These are phyloP conservation scores for Giardia muris DNA, from an alignment of 208 protist species.

Conservation along the genomic window DNA sequence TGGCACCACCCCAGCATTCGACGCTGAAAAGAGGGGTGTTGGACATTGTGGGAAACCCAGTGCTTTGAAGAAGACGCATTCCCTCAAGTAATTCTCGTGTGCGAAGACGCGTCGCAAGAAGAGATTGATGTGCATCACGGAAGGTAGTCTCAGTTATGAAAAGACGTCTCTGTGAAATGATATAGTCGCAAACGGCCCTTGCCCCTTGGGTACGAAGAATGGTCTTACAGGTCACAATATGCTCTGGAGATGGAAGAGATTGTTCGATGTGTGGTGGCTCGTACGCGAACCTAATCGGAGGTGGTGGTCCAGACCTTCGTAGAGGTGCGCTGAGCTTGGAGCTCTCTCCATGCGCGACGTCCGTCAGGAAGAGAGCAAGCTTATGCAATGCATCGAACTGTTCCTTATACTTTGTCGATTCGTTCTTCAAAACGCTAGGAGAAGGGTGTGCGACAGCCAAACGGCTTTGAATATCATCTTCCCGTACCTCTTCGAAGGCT, in stretches of 20 bases:
- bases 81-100: slow-evolving; percentile 59
- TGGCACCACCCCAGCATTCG: slow-evolving; percentile 66
- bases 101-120: slow-evolving; percentile 63
- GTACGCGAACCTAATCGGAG: background rate
- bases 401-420: background rate
- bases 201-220: slow-evolving; percentile 14
- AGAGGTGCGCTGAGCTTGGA: background rate
- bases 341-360: background rate
- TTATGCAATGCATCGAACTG: background rate
- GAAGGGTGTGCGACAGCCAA: background rate
- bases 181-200: slow-evolving; percentile 31
- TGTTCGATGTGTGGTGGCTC: background rate
- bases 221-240: background rate
- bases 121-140: slow-evolving; percentile 59
- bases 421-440: background rate
- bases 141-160: slow-evolving; percentile 66
- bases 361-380: background rate
- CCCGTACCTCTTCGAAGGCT: background rate
- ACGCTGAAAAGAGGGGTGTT: slow-evolving; percentile 43
- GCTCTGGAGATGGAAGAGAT: background rate
- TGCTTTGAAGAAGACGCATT: slow-evolving; percentile 37
- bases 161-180: slow-evolving; percentile 38
- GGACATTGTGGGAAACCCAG: slow-evolving; percentile 32
- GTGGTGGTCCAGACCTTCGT: background rate
- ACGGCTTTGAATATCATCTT: background rate